phyloP scores from a whole-genome alignment of 2,329 filamentous ascomycete genomes.

The Orbilia oligospora region DNA sequence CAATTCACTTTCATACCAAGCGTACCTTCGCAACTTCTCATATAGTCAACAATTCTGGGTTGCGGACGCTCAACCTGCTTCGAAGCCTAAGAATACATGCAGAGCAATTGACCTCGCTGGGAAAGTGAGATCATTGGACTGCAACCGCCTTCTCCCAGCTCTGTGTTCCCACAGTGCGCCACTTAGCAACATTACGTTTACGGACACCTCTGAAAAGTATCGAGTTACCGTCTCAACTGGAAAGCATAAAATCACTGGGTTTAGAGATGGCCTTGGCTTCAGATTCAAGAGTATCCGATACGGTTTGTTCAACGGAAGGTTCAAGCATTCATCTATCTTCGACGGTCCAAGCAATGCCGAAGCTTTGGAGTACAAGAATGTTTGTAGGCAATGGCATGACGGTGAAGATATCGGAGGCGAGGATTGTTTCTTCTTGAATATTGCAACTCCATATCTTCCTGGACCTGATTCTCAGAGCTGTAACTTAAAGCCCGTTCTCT shows the following conservation, averaged over 20 bases:
- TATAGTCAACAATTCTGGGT: slow-evolving; percentile 67
- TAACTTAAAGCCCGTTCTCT: slow-evolving; percentile 41
- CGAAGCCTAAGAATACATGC: slow-evolving; percentile 42
- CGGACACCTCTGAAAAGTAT: slow-evolving; percentile 66
- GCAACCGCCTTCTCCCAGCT: slow-evolving; percentile 64
- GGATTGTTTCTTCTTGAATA: slow-evolving; percentile 70
- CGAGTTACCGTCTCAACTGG: slow-evolving; percentile 67
- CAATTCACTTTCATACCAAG: slow-evolving; percentile 67
- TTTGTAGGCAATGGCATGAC: slow-evolving; percentile 67
- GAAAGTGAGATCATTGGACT: slow-evolving; percentile 59
- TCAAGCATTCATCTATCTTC: slow-evolving; percentile 68
- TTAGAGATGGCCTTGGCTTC: slow-evolving; percentile 70
- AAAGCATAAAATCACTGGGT: slow-evolving; percentile 65
- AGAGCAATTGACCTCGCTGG: slow-evolving; percentile 65
- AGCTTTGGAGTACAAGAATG: slow-evolving; percentile 66
- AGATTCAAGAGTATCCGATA: slow-evolving; percentile 71
- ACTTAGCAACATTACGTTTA: slow-evolving; percentile 66
- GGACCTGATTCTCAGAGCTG: neutral
- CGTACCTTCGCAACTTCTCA: slow-evolving; percentile 62
- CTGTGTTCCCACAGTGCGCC: slow-evolving; percentile 69
- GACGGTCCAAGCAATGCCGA: slow-evolving; percentile 65
- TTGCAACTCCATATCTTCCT: slow-evolving; percentile 65
- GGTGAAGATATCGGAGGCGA: slow-evolving; percentile 66
- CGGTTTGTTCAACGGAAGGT: slow-evolving; percentile 68
- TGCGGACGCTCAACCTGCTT: slow-evolving; percentile 61